Conservation (phyloP, 1,139 yeast species). For the Spathaspora jeffriesii region DNA sequence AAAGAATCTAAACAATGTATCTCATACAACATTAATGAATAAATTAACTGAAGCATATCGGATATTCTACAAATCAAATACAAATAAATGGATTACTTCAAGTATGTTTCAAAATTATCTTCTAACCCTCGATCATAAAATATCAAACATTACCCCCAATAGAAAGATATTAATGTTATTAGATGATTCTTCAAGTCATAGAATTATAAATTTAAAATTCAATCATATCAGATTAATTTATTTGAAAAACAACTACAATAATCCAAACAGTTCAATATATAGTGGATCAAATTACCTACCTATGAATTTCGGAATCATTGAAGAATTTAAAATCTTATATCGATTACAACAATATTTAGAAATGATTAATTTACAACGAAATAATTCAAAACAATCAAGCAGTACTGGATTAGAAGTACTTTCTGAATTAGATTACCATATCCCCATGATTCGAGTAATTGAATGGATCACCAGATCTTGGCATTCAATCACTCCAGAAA, state of each 20-base stretch:
- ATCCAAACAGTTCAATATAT: constrained; percentile 34
- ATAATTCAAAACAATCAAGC: constrained; percentile 13
- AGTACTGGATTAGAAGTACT: constrained; percentile 21
- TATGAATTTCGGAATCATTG: constrained; percentile 64
- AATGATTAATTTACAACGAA: constrained; percentile 43
- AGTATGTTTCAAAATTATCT: constrained; percentile 64
- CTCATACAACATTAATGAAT: constrained; percentile 33
- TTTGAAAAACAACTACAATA: constrained; percentile 40
- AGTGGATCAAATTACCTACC: constrained; percentile 53
- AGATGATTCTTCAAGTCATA: constrained; percentile 66
- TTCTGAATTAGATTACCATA: constrained; percentile 40
- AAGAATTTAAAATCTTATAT: constrained; percentile 60
- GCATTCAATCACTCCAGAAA: constrained; percentile 47
- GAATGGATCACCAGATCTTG: constrained; percentile 61
- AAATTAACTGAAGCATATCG: constrained; percentile 55
- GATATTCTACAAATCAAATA: constrained; percentile 58
- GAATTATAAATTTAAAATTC: constrained; percentile 58
- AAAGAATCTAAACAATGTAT: constrained; percentile 20
- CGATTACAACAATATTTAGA: constrained; percentile 61
- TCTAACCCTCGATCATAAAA: constrained; percentile 57
- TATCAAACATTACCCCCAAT: constrained; percentile 32
- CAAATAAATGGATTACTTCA: constrained; percentile 69
- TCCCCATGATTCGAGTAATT: constrained; percentile 56
- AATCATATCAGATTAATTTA: constrained; percentile 50
- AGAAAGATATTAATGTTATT: constrained; percentile 56